Evolutionary conservation across 2,329 filamentous ascomycete species (phyloP), one percentile per base, ranked within the genome.

Genomic region (Orbilia javanica): DNA sequence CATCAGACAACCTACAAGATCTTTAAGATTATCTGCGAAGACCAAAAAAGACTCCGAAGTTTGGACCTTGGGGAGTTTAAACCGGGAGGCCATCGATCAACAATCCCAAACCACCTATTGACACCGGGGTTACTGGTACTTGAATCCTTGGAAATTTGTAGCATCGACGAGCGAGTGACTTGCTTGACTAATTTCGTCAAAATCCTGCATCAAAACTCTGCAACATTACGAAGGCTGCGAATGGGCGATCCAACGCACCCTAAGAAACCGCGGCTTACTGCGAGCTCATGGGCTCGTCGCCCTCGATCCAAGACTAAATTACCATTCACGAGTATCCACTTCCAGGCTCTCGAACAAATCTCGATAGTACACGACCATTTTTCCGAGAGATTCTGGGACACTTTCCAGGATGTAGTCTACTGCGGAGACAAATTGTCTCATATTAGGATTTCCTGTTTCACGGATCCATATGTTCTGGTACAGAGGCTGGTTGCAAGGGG

Each of bases 331-430:
- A 60, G 18, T 2, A 64, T 63, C 2, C 2, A 31, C 34, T 29
- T 73, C 15, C 48, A 50, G 18, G 46, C 39, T 0, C 22, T 73
- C 0, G 62, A 73, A 18, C 48, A 66, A 46, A 34, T 73, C 5
- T 57, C 44, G 13, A 65, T 73, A 3, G 13, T 66, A 48, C 60
- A 73, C 20, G 69, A 73, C 27, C 34, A 62, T 11, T 62, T 53
- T 15, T 20, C 60, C 4, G 46, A 48, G 31, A 44, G 18, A 31
- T 73, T 46, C 18, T 65, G 27, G 69, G 55, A 22, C 39, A 31
- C 25, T 15, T 73, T 34, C 20, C 55, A 60, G 10, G 34, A 42
- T 2, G 3, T 60, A 27, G 55, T 27, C 1, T 10, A 42, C 4
- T 60, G 55, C 6, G 55, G 55, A 7, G 1, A 4, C n/a, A 27